Evolutionary conservation across 1,139 yeast genomes (phyloP).

Genomic region (Geotrichum phurueaensis): DNA sequence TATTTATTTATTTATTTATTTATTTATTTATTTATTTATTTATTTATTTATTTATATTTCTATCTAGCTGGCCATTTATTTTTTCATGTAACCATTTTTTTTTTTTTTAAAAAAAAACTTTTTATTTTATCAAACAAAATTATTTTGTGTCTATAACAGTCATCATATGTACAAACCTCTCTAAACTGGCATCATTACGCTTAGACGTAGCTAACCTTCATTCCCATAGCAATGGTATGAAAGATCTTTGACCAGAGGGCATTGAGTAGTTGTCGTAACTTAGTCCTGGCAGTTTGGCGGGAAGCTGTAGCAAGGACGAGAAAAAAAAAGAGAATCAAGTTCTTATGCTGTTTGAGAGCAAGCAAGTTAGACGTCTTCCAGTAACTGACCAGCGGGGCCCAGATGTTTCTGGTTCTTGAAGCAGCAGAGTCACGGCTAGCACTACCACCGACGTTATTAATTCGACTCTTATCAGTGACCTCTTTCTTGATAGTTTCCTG

Average conservation of each 20-base stretch:
- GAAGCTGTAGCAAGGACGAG: background rate
- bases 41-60: background rate
- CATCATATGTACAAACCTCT: background rate
- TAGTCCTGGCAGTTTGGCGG: constrained; percentile 4
- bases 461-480: background rate
- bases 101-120: background rate
- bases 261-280: background rate
- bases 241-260: constrained; percentile 7
- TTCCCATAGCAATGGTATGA: constrained; percentile 11
- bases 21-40: background rate
- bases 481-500: background rate
- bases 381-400: constrained; percentile 1
- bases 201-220: constrained; percentile 14
- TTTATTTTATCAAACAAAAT: background rate
- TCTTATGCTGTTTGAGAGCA: background rate
- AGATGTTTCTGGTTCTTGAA: background rate
- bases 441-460: background rate
- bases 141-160: background rate
- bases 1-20: no score
- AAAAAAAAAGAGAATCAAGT: constrained; percentile 5
- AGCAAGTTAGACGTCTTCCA: background rate
- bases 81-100: background rate
- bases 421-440: background rate
- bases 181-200: background rate
- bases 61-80: background rate